phyloP scores from a whole-genome alignment of 768 basidiomycete genomes.

The Peribolospora baueri region DNA sequence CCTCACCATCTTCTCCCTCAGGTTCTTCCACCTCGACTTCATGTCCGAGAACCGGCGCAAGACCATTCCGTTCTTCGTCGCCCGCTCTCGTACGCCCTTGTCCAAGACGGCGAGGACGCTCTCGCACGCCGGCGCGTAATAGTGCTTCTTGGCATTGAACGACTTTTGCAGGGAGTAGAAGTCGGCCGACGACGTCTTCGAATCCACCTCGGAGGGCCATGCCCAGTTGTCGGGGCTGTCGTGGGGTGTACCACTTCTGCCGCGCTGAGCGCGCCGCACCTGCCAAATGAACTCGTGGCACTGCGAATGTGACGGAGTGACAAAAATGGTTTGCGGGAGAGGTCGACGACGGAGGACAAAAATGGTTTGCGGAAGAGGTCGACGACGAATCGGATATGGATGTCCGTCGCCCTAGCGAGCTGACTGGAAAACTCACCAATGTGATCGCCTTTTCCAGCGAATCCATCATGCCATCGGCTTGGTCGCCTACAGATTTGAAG shows the following conservation, averaged over 20 bases:
- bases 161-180: constrained; percentile 12
- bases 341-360: background rate
- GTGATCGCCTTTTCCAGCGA: constrained; percentile 75
- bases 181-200: constrained; percentile 67
- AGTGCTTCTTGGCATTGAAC: constrained; percentile 26
- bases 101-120: constrained; percentile 84
- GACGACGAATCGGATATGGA: background rate
- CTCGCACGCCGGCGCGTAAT: constrained; percentile 79
- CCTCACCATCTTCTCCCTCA: constrained; percentile 51
- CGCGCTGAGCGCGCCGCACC: constrained; percentile 27
- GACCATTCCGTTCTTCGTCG: constrained; percentile 91
- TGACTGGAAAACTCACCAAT: constrained; percentile 14
- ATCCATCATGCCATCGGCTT: constrained; percentile 94
- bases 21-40: constrained; percentile 54
- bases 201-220: constrained; percentile 45
- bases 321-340: background rate
- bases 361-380: background rate
- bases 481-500: constrained; percentile 37
- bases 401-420: constrained; percentile 12
- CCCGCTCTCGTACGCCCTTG: constrained; percentile 73
- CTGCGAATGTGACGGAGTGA: background rate
- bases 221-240: constrained; percentile 27
- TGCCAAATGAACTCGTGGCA: constrained; percentile 27
- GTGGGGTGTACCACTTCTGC: constrained; percentile 13
- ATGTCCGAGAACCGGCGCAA: constrained; percentile 72